A percentile compares a stretch with the other conserved stretches of the same genome.
phyloP scores from a whole-genome alignment of 2,329 filamentous ascomycete species.

The Exophiala sideris region DNA sequence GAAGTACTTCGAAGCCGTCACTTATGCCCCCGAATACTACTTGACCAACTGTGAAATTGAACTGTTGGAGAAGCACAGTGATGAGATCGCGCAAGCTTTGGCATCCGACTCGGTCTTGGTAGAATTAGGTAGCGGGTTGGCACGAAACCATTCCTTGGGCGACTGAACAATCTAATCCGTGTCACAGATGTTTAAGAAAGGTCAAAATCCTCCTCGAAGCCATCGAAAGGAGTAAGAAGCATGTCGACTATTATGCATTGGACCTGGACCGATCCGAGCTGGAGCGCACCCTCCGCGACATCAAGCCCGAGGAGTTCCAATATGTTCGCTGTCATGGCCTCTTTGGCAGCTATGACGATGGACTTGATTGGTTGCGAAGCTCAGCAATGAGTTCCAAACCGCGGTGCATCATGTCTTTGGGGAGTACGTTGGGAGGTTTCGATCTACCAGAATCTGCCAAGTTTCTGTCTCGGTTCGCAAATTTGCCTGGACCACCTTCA shows the following conservation, averaged over 20 bases:
- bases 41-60: constrained; percentile 88
- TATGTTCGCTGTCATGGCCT: constrained; percentile 79
- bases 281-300: constrained; percentile 73
- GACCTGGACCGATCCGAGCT: constrained; percentile 79
- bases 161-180: background rate
- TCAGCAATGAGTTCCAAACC: constrained; percentile 60
- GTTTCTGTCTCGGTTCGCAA: constrained; percentile 70
- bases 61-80: constrained; percentile 66
- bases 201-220: constrained; percentile 80
- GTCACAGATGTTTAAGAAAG: constrained; percentile 63
- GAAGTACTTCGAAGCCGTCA: constrained; percentile 82
- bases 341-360: constrained; percentile 88
- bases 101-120: constrained; percentile 73
- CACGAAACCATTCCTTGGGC: background rate
- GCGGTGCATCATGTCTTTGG: constrained; percentile 78
- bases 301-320: constrained; percentile 63
- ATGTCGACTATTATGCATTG: constrained; percentile 84
- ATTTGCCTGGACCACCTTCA: constrained; percentile 49
- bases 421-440: constrained; percentile 82
- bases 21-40: constrained; percentile 90
- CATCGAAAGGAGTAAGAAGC: constrained; percentile 69
- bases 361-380: constrained; percentile 74
- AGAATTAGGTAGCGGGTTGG: constrained; percentile 86
- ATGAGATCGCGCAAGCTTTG: constrained; percentile 69
- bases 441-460: constrained; percentile 65